These are phyloP conservation scores for Aspergillus heteromorphus DNA, from an alignment of 495 filamentous ascomycete genomes.

Conservation along the genomic window DNA sequence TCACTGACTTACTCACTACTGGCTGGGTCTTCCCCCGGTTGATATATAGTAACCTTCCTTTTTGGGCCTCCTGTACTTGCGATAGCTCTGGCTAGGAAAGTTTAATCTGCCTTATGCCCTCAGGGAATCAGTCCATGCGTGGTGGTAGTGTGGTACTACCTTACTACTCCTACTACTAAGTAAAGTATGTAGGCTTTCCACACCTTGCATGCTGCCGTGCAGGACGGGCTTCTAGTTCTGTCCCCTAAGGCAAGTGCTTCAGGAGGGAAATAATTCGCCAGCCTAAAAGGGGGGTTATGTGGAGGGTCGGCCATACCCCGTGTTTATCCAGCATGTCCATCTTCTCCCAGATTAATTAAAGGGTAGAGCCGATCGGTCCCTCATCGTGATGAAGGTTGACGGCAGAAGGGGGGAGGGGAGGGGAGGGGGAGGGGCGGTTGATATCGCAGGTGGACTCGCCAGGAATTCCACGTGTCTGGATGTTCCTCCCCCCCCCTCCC, in stretches of 20 bases:
- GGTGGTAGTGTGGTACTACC: no score
- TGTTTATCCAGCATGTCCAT: not conserved
- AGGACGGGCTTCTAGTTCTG: no score
- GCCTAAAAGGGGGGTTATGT: not conserved
- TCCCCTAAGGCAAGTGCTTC: not conserved
- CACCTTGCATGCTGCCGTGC: not conserved
- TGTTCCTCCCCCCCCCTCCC: not conserved
- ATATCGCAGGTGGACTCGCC: not conserved
- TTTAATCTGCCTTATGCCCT: slow-evolving; percentile 7
- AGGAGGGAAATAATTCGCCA: not conserved
- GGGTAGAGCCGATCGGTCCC: not conserved
- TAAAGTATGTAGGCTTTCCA: not conserved
- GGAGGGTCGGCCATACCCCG: not conserved
- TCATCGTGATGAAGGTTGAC: not conserved
- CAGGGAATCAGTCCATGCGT: not conserved
- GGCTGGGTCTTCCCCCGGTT: not conserved
- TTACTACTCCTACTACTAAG: no score
- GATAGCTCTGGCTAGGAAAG: slow-evolving; percentile 8
- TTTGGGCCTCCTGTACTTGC: slow-evolving; percentile 1
- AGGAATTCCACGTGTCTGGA: slow-evolving; percentile 1
- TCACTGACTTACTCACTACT: not conserved
- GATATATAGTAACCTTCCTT: slow-evolving; percentile 4
- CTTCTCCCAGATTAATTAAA: not conserved
- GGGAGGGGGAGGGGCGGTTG: no score
- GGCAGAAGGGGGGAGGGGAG: not conserved